Evolutionary conservation across 139 green algal species (phyloP), one percentile per base, ranked within the genome.

Genomic region (Tetratostichococcus sp.): DNA sequence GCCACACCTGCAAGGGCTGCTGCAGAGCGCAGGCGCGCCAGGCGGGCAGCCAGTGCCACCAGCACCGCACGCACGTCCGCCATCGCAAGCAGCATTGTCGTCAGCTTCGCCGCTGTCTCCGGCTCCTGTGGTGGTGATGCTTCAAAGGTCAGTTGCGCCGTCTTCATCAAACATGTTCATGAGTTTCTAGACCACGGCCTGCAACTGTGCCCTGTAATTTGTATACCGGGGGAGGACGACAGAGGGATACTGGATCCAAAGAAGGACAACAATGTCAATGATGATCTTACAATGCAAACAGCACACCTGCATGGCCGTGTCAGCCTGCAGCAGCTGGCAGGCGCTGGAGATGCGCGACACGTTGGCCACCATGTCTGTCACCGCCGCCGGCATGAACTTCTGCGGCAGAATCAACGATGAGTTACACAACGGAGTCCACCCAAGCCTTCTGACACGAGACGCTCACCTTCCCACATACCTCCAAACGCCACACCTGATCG

Each of bases 11-110:
- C 59, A 34, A 91, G 77, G 42, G 77, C 84, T 26, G 71, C 73
- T 70, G 93, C 32, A 8, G 82, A 90, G 8, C 86, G 83, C 86
- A 96, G 85, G 75, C 91, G 84, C 69, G 93, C 85, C 58, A 97
- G 67, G 8, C 90, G 82, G 69, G 93, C 89, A 1, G 91, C 91
- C 4, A 98, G 91, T 72, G 89, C 93, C 42, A 98, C 80, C 30
- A 98, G 84, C 35, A 97, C 85, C 25, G 85, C 88, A 31, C 84
- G 74, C 34, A 78, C 79, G 72, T 91, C 86, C 21, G 69, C 83
- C 82, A 94, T 92, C 39, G 86, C 76, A 25, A 97, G 70, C 50
- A 97, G 75, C 84, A 95, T 90, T 42, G 67, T 76, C 4, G 81
- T 69, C 67, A 95, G 66, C 39, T 81, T 43, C 28, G 21, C 4